These are phyloP conservation scores for Umbelopsis ramanniana DNA, from an alignment of 192 early-diverging fungal species.

Conservation along the genomic window DNA sequence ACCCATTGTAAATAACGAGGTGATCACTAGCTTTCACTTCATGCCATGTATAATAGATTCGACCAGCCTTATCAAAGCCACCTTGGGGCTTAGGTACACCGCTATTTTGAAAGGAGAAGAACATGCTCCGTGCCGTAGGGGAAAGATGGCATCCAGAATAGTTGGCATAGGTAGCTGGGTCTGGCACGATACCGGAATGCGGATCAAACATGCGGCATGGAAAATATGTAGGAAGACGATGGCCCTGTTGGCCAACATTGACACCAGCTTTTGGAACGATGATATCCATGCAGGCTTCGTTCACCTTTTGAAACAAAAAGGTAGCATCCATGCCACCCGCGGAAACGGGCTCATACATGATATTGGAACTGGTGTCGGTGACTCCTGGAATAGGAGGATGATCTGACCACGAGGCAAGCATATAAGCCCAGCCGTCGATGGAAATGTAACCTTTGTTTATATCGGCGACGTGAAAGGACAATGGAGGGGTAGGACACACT, in stretches of 20 bases:
- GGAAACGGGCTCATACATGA: slow-evolving; percentile 57
- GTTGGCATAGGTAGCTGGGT: slow-evolving; percentile 28
- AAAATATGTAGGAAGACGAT: slow-evolving; percentile 34
- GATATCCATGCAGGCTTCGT: slow-evolving; percentile 60
- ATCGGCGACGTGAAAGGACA: slow-evolving; percentile 44
- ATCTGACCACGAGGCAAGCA: slow-evolving; percentile 48
- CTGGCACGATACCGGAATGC: slow-evolving; percentile 21
- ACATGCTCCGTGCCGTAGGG: slow-evolving; percentile 19
- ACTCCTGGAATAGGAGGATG: slow-evolving; percentile 34
- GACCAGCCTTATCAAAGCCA: slow-evolving; percentile 37
- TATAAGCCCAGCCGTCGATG: slow-evolving; percentile 69
- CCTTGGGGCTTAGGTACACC: slow-evolving; percentile 28
- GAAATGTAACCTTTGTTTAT: slow-evolving; percentile 50
- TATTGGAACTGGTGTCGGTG: slow-evolving; percentile 36
- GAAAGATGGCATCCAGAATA: slow-evolving; percentile 40
- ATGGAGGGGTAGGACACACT: slow-evolving; percentile 53
- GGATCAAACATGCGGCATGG: slow-evolving; percentile 38
- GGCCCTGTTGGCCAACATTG: slow-evolving; percentile 23
- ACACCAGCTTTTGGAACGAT: slow-evolving; percentile 32
- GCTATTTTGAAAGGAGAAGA: not conserved
- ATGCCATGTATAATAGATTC: slow-evolving; percentile 41
- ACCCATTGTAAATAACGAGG: slow-evolving; percentile 42
- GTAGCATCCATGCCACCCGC: slow-evolving; percentile 74
- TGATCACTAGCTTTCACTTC: slow-evolving; percentile 34
- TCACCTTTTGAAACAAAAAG: slow-evolving; percentile 77